Evolutionary conservation across 768 basidiomycete genomes (phyloP), one percentile per base, ranked within the genome.

Genomic region (Tubosaeta sp.): DNA sequence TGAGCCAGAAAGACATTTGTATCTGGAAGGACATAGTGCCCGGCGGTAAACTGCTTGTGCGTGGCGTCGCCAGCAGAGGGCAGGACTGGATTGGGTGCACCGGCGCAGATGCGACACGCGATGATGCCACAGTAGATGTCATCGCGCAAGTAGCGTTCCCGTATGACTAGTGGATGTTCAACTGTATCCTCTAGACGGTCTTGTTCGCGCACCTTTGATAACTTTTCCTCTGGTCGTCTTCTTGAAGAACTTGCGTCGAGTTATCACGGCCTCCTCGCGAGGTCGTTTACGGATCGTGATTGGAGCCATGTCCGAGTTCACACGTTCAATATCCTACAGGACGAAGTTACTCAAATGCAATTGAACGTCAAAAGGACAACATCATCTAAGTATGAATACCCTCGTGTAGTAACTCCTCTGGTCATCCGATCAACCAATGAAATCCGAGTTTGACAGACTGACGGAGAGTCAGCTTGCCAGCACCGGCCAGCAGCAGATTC

Each of bases 141-240:
- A 61, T 92, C 84, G 31, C 97, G 80, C 10, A 99, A 81, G 70
- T 98, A 99, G 56, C 95, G 77, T 72, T 99, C 95, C 22, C 95
- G 81, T 19, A 97, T 74, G 53, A 97, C 97, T 91, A 60, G 10
- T 7, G 7, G 46, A 46, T 19, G 43, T 9, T 39, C 2, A 35
- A 51, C 29, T n/a, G 11, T 8, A 49, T 19, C 33, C 11, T 0
- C 7, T 16, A 41, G 19, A 22, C 11, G 17, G 17, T 13, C 19
- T 5, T 5, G 22, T 16, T 7, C 32, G 16, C 76, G 41, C 44
- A 92, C 95, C 88, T 76, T 95, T 97, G 63, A 95, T 82, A 17
- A 99, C 91, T 64, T 94, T 95, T 14, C 97, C 97, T 60, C 83
- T 75, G 0, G 90, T 88, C 0, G 97, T 97, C 72, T 98, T 98